These are phyloP conservation scores for Zygnema cylindricum DNA, from an alignment of 139 green algal genomes.

Conservation along the genomic window DNA sequence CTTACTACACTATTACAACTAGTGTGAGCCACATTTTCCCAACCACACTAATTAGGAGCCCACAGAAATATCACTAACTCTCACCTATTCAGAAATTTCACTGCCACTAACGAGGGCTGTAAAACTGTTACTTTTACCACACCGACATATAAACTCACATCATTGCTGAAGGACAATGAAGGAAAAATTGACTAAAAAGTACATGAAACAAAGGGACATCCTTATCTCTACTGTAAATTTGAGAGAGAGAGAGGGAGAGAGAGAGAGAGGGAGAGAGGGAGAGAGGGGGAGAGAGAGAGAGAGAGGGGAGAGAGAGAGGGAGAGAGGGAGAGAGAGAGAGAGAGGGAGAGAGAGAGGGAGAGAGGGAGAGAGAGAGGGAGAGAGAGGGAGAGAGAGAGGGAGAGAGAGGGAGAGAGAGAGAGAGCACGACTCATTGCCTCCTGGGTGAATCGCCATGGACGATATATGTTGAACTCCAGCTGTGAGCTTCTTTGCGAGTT, in stretches of 20 bases:
- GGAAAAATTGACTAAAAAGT: no score
- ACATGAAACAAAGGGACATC: no score
- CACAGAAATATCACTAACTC: no score
- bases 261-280: neutral
- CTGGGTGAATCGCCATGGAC: conserved; percentile 85
- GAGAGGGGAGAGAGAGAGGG: neutral
- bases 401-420: conserved; percentile 1
- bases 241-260: neutral
- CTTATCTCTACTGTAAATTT: no score
- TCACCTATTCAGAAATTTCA: no score
- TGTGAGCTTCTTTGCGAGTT: conserved; percentile 90
- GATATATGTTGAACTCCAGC: conserved; percentile 77
- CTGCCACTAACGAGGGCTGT: no score
- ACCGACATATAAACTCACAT: no score
- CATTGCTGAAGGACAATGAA: no score
- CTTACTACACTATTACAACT: no score
- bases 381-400: neutral
- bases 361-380: neutral
- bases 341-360: neutral
- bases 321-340: conserved; percentile 12
- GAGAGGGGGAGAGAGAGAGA: neutral
- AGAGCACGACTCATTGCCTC: conserved; percentile 52
- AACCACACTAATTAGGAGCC: no score
- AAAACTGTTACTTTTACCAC: no score
- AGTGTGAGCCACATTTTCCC: no score